phyloP scores from a whole-genome alignment of 2,329 filamentous ascomycete species.

The Didymella lethalis region DNA sequence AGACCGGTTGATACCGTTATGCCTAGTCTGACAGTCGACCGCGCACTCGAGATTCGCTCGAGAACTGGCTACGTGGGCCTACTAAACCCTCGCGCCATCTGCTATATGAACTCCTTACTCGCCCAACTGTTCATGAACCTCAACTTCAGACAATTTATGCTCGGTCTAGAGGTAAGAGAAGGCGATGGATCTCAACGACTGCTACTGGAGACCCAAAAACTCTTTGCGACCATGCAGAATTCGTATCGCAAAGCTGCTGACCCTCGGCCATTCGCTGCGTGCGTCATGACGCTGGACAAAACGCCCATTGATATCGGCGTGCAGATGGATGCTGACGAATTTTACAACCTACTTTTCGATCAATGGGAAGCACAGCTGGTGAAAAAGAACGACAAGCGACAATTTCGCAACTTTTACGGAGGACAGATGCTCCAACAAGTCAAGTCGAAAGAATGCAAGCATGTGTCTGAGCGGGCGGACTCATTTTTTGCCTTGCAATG shows the following conservation, averaged over 20 bases:
- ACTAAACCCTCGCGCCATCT: slow-evolving; percentile 93
- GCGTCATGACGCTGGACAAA: slow-evolving; percentile 84
- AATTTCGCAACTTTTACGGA: slow-evolving; percentile 84
- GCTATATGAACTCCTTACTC: slow-evolving; percentile 93
- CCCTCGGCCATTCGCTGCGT: slow-evolving; percentile 73
- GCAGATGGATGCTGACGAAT: slow-evolving; percentile 99
- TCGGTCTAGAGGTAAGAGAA: slow-evolving; percentile 64
- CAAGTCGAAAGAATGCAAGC: slow-evolving; percentile 90
- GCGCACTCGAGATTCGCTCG: slow-evolving; percentile 73
- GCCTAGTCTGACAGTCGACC: slow-evolving; percentile 64
- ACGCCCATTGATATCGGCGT: slow-evolving; percentile 82
- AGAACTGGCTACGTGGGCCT: slow-evolving; percentile 85
- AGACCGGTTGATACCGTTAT: slow-evolving; percentile 64
- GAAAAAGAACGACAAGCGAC: slow-evolving; percentile 71
- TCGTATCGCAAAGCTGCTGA: slow-evolving; percentile 77
- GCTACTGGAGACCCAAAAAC: slow-evolving; percentile 76
- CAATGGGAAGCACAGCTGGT: slow-evolving; percentile 85
- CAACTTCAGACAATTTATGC: slow-evolving; percentile 83
- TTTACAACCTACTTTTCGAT: slow-evolving; percentile 93
- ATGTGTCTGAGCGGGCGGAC: slow-evolving; percentile 90
- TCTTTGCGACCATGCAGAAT: slow-evolving; percentile 89
- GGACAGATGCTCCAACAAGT: slow-evolving; percentile 94
- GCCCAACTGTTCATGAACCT: slow-evolving; percentile 97
- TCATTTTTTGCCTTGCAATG: slow-evolving; percentile 95
- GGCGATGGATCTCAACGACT: slow-evolving; percentile 68